These are phyloP conservation scores for Penicillium aurantiogriseum DNA, from an alignment of 2,329 filamentous ascomycete species.

Conservation along the genomic window DNA sequence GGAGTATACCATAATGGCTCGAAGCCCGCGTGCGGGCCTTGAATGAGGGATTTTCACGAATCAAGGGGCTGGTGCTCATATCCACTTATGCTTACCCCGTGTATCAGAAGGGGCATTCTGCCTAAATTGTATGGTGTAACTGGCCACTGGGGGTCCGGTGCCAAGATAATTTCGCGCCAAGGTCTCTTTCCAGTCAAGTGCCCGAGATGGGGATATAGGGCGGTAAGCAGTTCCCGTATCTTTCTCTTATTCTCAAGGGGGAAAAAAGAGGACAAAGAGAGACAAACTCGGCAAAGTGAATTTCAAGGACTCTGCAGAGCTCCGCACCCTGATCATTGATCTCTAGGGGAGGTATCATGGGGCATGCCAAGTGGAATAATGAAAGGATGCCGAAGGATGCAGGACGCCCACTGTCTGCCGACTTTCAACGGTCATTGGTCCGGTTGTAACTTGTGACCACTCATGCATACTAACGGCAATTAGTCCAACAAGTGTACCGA, in stretches of 20 bases:
- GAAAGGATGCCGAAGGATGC: conserved; percentile 3
- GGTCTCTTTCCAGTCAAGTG: conserved; percentile 18
- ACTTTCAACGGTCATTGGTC: conserved; percentile 14
- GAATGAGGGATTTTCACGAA: conserved; percentile 9
- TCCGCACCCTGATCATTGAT: background rate
- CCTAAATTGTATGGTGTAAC: background rate
- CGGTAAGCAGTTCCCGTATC: background rate
- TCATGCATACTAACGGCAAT: background rate
- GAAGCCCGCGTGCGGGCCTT: background rate
- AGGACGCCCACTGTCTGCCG: background rate
- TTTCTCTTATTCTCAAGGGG: background rate
- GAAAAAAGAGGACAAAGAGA: background rate
- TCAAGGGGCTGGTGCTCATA: conserved; percentile 1
- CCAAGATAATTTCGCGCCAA: conserved; percentile 12
- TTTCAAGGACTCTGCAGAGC: background rate
- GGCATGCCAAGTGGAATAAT: conserved; percentile 2
- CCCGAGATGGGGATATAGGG: conserved; percentile 9
- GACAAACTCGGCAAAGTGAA: background rate
- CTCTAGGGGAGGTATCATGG: background rate
- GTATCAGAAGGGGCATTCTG: conserved; percentile 13
- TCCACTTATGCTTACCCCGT: conserved; percentile 6
- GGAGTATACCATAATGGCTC: background rate
- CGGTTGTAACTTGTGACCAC: conserved; percentile 10
- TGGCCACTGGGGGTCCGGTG: conserved; percentile 4
- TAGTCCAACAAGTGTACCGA: background rate